A percentile compares a stretch with the other conserved stretches of the same genome.
These are phyloP conservation scores for Quercus agrifolia DNA, from an alignment of 306 rosid genomes.

Conservation along the genomic window DNA sequence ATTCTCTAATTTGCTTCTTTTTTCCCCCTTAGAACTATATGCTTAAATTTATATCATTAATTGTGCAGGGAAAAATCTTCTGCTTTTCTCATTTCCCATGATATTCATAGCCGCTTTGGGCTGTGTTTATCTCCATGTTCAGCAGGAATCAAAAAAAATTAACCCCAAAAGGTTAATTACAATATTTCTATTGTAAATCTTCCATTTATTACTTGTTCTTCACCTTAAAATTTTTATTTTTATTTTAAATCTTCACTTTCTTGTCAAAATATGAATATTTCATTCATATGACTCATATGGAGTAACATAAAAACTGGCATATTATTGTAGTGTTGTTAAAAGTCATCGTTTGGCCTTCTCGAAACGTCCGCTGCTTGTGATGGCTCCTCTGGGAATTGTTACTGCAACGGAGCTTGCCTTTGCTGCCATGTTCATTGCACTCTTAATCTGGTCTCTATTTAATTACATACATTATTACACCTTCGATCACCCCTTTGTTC, in stretches of 20 bases:
- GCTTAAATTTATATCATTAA: background rate
- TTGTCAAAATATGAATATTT: background rate
- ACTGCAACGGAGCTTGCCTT: constrained; percentile 52
- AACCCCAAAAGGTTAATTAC: constrained; percentile 23
- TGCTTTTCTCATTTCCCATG: constrained; percentile 59
- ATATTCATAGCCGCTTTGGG: constrained; percentile 50
- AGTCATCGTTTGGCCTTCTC: constrained; percentile 11
- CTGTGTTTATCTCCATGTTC: constrained; percentile 56
- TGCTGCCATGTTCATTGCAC: constrained; percentile 41
- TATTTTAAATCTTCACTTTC: background rate
- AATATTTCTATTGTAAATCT: no score
- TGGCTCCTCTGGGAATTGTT: constrained; percentile 55
- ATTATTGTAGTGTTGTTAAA: constrained; percentile 7
- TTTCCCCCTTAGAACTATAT: background rate
- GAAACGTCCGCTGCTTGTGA: constrained; percentile 48
- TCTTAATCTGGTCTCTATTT: constrained; percentile 63
- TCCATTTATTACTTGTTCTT: no score
- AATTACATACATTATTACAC: constrained; percentile 48
- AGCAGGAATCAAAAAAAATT: constrained; percentile 17
- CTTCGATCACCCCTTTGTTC: constrained; percentile 45
- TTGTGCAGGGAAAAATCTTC: constrained; percentile 47
- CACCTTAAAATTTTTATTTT: no score
- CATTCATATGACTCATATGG: no score
- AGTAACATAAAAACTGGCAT: no score
- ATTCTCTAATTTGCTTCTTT: background rate